A percentile compares a stretch with the other conserved stretches of the same genome.
These are phyloP conservation scores for Rhododendron mucronatum DNA, from an alignment of 148 eudicot genomes.

Conservation along the genomic window DNA sequence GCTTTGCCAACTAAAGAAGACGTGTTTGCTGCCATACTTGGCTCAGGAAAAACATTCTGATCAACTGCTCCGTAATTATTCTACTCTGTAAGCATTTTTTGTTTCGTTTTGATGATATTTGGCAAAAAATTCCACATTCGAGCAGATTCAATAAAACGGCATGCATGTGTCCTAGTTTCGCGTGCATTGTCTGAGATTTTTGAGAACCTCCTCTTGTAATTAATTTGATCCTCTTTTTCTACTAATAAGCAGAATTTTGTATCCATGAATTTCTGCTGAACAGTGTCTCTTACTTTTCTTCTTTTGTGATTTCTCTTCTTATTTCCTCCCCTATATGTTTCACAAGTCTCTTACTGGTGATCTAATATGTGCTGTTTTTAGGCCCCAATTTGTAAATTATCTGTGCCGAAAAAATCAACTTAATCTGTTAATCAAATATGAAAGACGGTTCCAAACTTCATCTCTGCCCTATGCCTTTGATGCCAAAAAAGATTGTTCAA, in stretches of 20 bases:
- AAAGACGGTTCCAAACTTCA: background rate
- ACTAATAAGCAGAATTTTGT: background rate
- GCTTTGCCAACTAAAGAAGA: constrained; percentile 80
- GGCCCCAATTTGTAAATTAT: background rate
- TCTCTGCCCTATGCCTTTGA: background rate
- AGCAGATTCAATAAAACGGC: background rate
- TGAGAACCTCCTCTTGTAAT: background rate
- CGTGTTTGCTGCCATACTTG: constrained; percentile 55
- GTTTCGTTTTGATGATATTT: background rate
- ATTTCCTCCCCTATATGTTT: background rate
- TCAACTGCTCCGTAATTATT: background rate
- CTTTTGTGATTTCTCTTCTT: background rate
- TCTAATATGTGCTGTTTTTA: background rate
- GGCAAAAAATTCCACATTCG: background rate
- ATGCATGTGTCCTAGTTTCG: background rate
- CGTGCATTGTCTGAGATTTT: background rate
- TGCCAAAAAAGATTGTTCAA: too few species aligned
- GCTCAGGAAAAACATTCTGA: constrained; percentile 43
- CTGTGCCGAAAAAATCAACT: background rate
- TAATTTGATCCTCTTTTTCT: background rate
- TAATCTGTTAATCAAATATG: background rate
- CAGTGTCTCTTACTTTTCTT: background rate
- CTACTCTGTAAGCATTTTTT: background rate
- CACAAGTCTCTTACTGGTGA: background rate
- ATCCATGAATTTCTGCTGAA: background rate